phyloP scores from a whole-genome alignment of 257 asterid genomes.

The Henckelia pumila region DNA sequence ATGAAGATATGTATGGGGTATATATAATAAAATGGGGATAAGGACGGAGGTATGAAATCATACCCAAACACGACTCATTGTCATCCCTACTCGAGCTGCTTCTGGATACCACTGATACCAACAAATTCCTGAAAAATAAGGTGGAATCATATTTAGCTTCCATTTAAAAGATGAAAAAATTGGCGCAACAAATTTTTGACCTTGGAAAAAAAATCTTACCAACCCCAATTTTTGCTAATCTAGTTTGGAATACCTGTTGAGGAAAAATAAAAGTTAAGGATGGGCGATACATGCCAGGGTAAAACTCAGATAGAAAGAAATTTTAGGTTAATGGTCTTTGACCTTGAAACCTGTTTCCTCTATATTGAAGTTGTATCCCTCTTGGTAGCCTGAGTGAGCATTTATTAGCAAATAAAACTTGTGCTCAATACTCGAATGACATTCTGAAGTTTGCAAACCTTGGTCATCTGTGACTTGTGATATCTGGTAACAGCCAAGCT shows the following conservation, averaged over 20 bases:
- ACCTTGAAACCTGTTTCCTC: no score
- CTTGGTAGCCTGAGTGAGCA: no score
- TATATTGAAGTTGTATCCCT: no score
- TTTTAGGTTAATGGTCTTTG: no score
- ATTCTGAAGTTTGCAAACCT: slow-evolving; percentile 29
- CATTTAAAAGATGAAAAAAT: background rate
- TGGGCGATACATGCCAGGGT: slow-evolving; percentile 10
- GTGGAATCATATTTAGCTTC: slow-evolving; percentile 17
- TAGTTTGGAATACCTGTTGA: slow-evolving; percentile 82
- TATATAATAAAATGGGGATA: no score
- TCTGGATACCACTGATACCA: slow-evolving; percentile 99
- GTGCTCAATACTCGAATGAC: slow-evolving; percentile 11
- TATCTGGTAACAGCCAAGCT: slow-evolving; percentile 88
- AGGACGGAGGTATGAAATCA: no score
- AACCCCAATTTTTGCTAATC: slow-evolving; percentile 86
- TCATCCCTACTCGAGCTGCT: slow-evolving; percentile 97
- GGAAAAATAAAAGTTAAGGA: slow-evolving; percentile 26
- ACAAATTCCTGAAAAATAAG: slow-evolving; percentile 64
- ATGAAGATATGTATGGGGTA: no score
- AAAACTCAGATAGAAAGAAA: no score
- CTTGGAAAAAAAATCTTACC: slow-evolving; percentile 48
- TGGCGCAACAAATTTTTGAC: background rate
- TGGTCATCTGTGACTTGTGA: no score
- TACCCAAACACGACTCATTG: no score
- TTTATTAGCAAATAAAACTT: slow-evolving; percentile 18